phyloP scores from a whole-genome alignment of 163 green algal species.

The Volvox carteri region DNA sequence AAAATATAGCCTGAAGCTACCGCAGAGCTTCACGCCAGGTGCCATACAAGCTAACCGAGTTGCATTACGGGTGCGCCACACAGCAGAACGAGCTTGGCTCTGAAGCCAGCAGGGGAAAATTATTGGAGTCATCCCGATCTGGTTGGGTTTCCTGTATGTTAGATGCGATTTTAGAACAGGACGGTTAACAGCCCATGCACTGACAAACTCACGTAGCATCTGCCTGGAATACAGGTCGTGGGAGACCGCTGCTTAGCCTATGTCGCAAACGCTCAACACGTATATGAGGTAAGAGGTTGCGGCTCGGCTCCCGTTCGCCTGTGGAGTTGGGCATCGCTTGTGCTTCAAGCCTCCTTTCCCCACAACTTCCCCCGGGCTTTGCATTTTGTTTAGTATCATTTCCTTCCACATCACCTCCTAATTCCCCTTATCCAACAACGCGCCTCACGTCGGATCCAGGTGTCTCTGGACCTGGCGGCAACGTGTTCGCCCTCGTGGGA shows the following conservation, averaged over 20 bases:
- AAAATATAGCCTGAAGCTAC: slow-evolving; percentile 5
- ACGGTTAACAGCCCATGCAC: no score
- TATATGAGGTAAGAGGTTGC: slow-evolving; percentile 12
- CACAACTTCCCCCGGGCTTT: no score
- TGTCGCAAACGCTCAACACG: slow-evolving; percentile 39
- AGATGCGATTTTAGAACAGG: no score
- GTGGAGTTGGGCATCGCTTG: neutral
- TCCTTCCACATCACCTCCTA: neutral
- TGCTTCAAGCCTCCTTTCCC: no score
- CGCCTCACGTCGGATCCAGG: slow-evolving; percentile 5
- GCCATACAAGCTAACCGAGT: slow-evolving; percentile 24
- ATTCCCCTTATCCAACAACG: neutral
- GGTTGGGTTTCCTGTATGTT: no score
- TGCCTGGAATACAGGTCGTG: neutral
- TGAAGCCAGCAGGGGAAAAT: no score
- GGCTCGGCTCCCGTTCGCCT: neutral
- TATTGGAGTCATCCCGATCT: no score
- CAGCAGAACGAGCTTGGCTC: no score
- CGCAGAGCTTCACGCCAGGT: slow-evolving; percentile 7
- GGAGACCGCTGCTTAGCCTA: neutral
- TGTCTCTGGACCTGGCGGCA: neutral
- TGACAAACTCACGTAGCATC: no score
- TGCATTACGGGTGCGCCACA: slow-evolving; percentile 3
- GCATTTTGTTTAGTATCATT: no score
- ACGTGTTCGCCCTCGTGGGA: neutral